Evolutionary conservation across 768 basidiomycete genomes (phyloP), one percentile per base, ranked within the genome.

Genomic region (Pisolithus tinctorius): DNA sequence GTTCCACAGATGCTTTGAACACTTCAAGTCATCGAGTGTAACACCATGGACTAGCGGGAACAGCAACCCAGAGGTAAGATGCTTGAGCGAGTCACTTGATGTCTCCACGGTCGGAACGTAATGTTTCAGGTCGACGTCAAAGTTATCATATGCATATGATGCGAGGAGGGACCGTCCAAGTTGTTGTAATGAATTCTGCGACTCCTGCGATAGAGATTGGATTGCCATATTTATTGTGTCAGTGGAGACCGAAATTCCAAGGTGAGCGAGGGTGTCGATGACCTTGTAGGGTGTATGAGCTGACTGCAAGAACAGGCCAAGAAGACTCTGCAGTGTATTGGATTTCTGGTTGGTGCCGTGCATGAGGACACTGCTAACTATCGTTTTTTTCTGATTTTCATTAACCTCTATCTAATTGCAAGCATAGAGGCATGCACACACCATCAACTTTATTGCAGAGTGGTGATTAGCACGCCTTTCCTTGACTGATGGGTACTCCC

Each of bases 101-200:
- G 64, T 59, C 41, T 76, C 68, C 1, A 66, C 47, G 0, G 69
- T 71, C 0, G 68, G 68, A 6, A 63, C 49, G 0, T 57, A 14
- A 9, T 56, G 48, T 43, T 69, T 65, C 7, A 74, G 52, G 37
- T 71, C 59, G 5, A 75, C 61, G 53, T 78, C 73, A 27, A 76
- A 64, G 55, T 78, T 78, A 51, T 78, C 69, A 26, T 71, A 77
- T 5, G 70, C 69, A 55, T 64, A 71, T 5, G 55, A 48, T 1
- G 61, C 52, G 1, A 63, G 47, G 6, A 69, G 52, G 4, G 59
- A 62, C 26, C 56, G 47, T 0, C 66, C 68, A 17, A 67, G 54
- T n/a, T 38, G 14, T 5, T 48, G 46, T 4, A 71, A 55, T 4
- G 38, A 30, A 0, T 30, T 13, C 14, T 36, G 34, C 1, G 69